These are phyloP conservation scores for Ophiostoma piceae DNA, from an alignment of 2,329 filamentous ascomycete genomes.

Conservation along the genomic window DNA sequence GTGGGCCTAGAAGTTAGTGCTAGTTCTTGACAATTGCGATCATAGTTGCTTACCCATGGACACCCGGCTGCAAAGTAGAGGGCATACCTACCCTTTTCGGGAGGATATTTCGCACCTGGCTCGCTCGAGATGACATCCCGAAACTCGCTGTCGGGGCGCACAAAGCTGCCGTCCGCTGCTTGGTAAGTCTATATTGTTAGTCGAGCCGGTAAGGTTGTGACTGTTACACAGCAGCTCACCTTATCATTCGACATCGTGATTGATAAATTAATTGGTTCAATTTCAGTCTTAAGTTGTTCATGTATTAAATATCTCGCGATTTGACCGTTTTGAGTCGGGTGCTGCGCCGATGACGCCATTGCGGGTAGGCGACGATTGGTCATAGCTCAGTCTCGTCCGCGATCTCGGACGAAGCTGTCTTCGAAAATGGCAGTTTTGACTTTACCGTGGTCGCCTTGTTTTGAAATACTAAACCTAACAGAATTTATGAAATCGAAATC, in stretches of 20 bases:
- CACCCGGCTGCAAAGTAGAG: background rate
- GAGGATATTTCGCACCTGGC: conserved; percentile 30
- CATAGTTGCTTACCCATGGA: background rate
- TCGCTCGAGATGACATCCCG: conserved; percentile 51
- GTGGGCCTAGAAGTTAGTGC: background rate
- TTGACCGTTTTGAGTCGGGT: background rate
- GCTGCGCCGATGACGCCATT: background rate
- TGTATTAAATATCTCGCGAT: background rate
- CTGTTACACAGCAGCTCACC: background rate
- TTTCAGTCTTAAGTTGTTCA: background rate
- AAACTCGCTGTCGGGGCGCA: conserved; percentile 50
- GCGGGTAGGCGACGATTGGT: background rate
- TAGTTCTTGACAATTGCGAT: background rate
- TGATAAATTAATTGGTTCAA: background rate
- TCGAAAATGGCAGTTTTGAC: too few species aligned
- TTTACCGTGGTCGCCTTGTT: too few species aligned
- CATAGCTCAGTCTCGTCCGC: background rate
- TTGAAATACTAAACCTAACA: too few species aligned
- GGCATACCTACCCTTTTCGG: background rate
- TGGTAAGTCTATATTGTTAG: conserved; percentile 13
- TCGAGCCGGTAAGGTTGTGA: background rate
- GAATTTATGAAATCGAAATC: too few species aligned
- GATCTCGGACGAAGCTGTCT: background rate
- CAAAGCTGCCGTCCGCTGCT: conserved; percentile 42
- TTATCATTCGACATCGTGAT: conserved; percentile 5